Conservation (phyloP, 805 yeast genomes). For the Yarrowia bubula region DNA sequence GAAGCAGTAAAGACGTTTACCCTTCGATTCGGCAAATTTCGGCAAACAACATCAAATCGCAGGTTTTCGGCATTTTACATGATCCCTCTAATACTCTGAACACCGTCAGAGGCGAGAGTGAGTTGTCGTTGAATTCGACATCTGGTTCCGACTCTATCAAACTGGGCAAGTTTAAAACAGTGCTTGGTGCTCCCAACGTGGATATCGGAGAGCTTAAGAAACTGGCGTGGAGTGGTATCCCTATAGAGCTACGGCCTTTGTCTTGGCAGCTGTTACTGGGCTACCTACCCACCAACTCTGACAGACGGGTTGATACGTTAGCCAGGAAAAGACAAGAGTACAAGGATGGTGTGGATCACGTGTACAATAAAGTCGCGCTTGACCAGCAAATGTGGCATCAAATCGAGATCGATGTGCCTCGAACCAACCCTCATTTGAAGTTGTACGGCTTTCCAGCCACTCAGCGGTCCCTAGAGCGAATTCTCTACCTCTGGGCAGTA, state of each 20-base stretch:
- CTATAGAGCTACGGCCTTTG: conserved; percentile 71
- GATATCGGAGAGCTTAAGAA: conserved; percentile 69
- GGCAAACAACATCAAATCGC: conserved; percentile 10
- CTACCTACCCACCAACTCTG: conserved; percentile 80
- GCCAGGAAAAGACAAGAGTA: conserved; percentile 84
- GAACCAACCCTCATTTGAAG: conserved; percentile 67
- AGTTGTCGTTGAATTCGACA: not conserved
- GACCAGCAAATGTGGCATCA: conserved; percentile 90
- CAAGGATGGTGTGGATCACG: conserved; percentile 66
- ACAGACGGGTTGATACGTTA: conserved; percentile 67
- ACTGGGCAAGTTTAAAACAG: conserved; percentile 49
- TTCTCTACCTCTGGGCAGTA: conserved; percentile 87
- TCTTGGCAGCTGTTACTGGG: conserved; percentile 91
- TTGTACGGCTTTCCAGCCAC: conserved; percentile 23
- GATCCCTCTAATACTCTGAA: conserved; percentile 18
- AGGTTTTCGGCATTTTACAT: conserved; percentile 10
- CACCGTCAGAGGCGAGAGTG: not conserved
- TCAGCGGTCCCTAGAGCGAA: conserved; percentile 56
- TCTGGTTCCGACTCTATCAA: conserved; percentile 1
- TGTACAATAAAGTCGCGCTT: conserved; percentile 52
- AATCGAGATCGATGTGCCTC: conserved; percentile 85
- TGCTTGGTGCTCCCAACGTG: conserved; percentile 54
- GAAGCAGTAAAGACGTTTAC: not conserved
- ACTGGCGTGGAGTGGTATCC: conserved; percentile 93
- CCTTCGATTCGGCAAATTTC: conserved; percentile 18